Base-by-base conservation (phyloP, 805 yeast genomes). In the Ogataea allantospora region DNA sequence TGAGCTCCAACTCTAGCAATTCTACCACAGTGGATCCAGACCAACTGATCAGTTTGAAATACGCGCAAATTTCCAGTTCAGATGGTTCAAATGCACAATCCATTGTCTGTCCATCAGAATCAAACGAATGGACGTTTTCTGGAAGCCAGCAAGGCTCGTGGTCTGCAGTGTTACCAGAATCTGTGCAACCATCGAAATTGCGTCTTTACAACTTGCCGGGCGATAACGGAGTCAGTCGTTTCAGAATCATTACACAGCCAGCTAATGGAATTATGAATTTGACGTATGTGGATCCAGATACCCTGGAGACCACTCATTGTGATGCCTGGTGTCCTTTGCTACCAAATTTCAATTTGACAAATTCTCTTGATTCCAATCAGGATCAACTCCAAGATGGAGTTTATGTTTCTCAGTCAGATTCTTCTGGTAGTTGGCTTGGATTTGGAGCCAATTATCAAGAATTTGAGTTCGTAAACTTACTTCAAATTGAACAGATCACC, bases 191-290 rank as follows among this genome's bases (percentile, higher is more conserved):
- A 1, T 73, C 91, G 0, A 83, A 84, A 48, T 67, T 87, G 10
- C 66, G 96, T 37, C 55, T 93, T 4, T 84, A 77, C 57, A 79
- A 86, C 45, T 77, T 91, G 0, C 63, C 66, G 7, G 67, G 65
- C 24, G 43, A 42, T 17, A 61, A 66, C 19, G 77, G 80, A 10
- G 72, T 79, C 5, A 69, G 80, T 33, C 42, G 71, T 6, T 93
- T 89, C 58, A 73, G 96, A 52, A 66, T 93, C 6, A 65, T 83
- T 26, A 80, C 96, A 0, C 63, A 73, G 37, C 97, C 97, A 1
- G 72, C 88, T 9, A 74, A 80, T 48, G 87, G 97, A 47, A 91
- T 91, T 44, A 85, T 93, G 96, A 93, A 93, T 58, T 60, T 93
- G 47, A 78, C 95, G 0, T 93, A 88, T 53, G 66, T 84, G 15